Conservation (phyloP, 139 green algal species). For the Tetraselmis striata region DNA sequence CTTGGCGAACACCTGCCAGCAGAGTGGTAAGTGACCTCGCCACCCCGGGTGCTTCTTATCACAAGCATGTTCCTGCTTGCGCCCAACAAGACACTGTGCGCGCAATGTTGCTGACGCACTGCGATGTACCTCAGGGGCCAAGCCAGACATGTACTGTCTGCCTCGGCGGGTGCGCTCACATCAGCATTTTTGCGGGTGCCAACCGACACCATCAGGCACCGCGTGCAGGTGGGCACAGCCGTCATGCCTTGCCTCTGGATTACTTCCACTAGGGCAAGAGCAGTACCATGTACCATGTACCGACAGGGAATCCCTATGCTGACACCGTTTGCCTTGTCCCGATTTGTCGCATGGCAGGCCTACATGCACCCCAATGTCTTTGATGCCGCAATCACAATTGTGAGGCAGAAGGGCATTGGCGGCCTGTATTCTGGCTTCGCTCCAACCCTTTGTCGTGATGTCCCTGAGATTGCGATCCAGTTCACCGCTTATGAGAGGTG, state of each 20-base stretch:
- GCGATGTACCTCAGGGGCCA: neutral
- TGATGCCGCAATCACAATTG: constrained; percentile 29
- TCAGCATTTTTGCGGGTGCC: constrained; percentile 55
- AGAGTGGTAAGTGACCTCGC: constrained; percentile 9
- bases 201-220: constrained; percentile 66
- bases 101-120: too few relatives aligned
- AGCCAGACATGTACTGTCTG: constrained; percentile 29
- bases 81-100: neutral
- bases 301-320: too few relatives aligned
- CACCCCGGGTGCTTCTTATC: neutral
- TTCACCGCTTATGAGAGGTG: constrained; percentile 57
- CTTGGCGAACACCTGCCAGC: neutral
- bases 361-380: constrained; percentile 53
- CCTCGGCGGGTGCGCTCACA: constrained; percentile 29
- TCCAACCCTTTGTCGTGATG: constrained; percentile 61
- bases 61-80: constrained; percentile 8
- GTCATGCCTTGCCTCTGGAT: neutral
- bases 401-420: constrained; percentile 38
- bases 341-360: constrained; percentile 33
- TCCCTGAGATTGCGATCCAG: constrained; percentile 71
- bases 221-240: constrained; percentile 45
- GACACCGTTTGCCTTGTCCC: too few relatives aligned
- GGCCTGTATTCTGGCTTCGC: constrained; percentile 67
- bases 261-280: too few relatives aligned
- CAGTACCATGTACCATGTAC: too few relatives aligned